These are phyloP conservation scores for Leccinum subspadiceum DNA, from an alignment of 1,284 basidiomycete species.

Conservation along the genomic window DNA sequence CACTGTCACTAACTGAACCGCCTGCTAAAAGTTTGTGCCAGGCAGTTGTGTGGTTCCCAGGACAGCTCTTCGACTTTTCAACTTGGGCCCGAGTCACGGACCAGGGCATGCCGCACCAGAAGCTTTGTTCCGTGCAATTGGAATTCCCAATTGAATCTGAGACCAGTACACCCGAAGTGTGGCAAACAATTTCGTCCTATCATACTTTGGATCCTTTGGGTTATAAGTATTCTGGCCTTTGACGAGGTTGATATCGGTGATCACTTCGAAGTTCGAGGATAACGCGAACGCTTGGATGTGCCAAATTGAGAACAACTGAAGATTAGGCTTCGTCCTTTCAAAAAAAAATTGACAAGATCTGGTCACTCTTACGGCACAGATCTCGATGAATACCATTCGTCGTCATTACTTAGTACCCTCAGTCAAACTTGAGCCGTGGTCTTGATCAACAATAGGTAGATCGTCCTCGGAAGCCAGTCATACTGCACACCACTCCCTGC, in stretches of 20 bases:
- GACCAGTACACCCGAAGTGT: neutral
- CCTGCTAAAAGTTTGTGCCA: neutral
- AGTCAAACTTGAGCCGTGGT: neutral
- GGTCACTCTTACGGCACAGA: neutral
- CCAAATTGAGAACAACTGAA: neutral
- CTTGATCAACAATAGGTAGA: neutral
- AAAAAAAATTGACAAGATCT: neutral
- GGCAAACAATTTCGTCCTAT: neutral
- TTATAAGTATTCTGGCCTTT: neutral
- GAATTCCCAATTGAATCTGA: neutral
- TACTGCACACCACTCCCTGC: neutral
- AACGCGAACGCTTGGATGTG: neutral
- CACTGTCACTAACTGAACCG: neutral
- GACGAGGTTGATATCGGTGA: neutral
- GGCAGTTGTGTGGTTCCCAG: neutral
- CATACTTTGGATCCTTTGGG: neutral
- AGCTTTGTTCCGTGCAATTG: neutral
- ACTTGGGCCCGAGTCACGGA: neutral
- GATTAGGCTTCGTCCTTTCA: neutral
- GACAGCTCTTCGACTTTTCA: too few species aligned
- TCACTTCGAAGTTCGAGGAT: neutral
- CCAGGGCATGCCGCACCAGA: neutral
- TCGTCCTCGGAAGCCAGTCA: neutral
- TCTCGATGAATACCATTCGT: neutral
- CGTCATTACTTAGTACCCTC: neutral